phyloP scores from a whole-genome alignment of 2,329 filamentous ascomycete genomes.

The Scytalidium lignicola region DNA sequence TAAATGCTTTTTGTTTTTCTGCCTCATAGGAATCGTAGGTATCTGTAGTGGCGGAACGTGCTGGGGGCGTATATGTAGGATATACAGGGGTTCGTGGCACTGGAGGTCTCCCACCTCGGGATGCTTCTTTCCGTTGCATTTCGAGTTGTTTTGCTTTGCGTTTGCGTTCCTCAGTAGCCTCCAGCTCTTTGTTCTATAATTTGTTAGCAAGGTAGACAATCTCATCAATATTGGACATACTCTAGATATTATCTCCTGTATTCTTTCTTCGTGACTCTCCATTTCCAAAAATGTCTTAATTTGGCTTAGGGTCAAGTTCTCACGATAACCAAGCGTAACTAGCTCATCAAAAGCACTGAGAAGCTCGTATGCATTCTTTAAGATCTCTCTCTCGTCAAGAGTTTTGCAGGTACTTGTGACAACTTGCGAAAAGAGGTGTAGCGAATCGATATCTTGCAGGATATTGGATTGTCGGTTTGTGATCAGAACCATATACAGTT shows the following conservation, averaged over 20 bases:
- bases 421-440: conserved; percentile 96
- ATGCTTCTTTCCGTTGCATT: conserved; percentile 96
- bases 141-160: conserved; percentile 97
- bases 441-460: conserved; percentile 95
- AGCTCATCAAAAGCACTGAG: conserved; percentile 96
- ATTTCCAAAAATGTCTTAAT: conserved; percentile 99
- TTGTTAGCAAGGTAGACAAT: conserved; percentile 19
- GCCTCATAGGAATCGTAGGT: conserved; percentile 93
- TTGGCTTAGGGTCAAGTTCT: conserved; percentile 93
- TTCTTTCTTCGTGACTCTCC: conserved; percentile 98
- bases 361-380: conserved; percentile 91
- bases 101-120: conserved; percentile 63
- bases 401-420: conserved; percentile 95
- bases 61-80: conserved; percentile 80
- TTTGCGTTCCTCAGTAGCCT: conserved; percentile 97
- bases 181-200: conserved; percentile 88
- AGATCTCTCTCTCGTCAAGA: conserved; percentile 90
- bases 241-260: conserved; percentile 94
- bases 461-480: conserved; percentile 99
- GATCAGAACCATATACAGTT: conserved; percentile 99
- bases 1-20: conserved; percentile 92
- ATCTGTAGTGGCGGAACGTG: conserved; percentile 67
- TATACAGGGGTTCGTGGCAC: conserved; percentile 75
- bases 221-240: conserved; percentile 41
- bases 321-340: conserved; percentile 89